Conservation (phyloP, 78 protist genomes). For the Polysphondylium violaceum region DNA sequence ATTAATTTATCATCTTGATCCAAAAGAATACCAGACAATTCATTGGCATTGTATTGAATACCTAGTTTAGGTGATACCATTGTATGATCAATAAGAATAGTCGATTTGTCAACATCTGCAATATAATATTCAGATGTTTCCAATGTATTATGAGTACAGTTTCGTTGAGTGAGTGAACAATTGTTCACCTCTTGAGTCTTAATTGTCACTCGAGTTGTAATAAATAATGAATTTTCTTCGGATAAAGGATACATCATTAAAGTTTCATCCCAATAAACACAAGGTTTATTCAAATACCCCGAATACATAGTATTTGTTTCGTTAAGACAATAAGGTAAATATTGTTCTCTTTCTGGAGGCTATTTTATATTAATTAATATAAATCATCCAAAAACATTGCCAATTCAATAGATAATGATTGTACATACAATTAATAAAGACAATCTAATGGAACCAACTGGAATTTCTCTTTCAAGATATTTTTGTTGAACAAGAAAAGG, state of each 20-base stretch:
- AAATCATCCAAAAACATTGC: not conserved
- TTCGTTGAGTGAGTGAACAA: constrained; percentile 14
- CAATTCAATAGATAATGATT: not conserved
- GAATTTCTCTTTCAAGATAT: constrained; percentile 17
- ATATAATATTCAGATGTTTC: constrained; percentile 8
- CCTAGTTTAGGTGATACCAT: constrained; percentile 30
- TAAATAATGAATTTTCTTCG: constrained; percentile 38
- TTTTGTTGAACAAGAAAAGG: constrained; percentile 12
- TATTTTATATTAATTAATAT: not conserved
- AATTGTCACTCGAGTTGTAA: constrained; percentile 44
- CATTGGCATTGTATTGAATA: constrained; percentile 52
- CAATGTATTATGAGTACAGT: not conserved
- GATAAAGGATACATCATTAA: constrained; percentile 45
- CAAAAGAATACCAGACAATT: constrained; percentile 19
- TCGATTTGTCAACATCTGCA: constrained; percentile 52
- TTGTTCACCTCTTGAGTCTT: constrained; percentile 1
- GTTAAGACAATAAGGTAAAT: constrained; percentile 20
- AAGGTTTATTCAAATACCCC: constrained; percentile 40
- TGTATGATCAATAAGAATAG: constrained; percentile 63
- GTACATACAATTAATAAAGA: constrained; percentile 4
- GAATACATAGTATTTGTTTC: too few species aligned
- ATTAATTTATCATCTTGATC: not conserved
- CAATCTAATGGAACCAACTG: constrained; percentile 36
- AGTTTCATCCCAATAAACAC: constrained; percentile 73
- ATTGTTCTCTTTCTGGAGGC: not conserved